Percentiles rank a stretch among this genome's conserved stretches.
phyloP scores from a whole-genome alignment of 225 moss, liverwort and hornwort genomes.

The Rhytidiadelphus loreus region DNA sequence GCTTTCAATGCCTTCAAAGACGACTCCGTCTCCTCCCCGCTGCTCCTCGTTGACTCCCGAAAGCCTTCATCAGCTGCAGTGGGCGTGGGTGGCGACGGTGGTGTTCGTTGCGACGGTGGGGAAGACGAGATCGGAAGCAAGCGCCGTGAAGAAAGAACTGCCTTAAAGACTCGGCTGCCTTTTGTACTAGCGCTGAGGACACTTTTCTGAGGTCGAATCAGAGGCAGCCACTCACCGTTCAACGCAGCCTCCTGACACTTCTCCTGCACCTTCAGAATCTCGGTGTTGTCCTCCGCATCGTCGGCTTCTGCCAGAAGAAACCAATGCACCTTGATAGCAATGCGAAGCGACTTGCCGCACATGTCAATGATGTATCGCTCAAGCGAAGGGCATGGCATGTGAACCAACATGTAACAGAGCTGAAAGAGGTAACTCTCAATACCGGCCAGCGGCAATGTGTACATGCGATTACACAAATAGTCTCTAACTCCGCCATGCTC shows the following conservation, averaged over 20 bases:
- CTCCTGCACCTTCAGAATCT: conserved; percentile 72
- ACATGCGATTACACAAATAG: conserved; percentile 98
- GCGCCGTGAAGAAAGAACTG: conserved; percentile 78
- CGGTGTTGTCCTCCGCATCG: conserved; percentile 62
- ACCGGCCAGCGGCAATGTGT: conserved; percentile 77
- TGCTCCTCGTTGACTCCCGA: conserved; percentile 48
- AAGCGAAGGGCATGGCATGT: conserved; percentile 94
- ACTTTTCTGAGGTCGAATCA: conserved; percentile 82
- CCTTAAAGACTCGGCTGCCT: conserved; percentile 79
- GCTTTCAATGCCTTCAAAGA: conserved; percentile 78
- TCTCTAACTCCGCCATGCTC: conserved; percentile 98
- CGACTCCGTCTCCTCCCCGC: conserved; percentile 73
- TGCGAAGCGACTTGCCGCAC: conserved; percentile 98
- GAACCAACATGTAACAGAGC: conserved; percentile 95
- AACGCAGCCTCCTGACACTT: conserved; percentile 82
- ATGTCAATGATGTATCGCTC: conserved; percentile 95
- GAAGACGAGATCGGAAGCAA: conserved; percentile 80
- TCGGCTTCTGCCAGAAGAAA: conserved; percentile 94
- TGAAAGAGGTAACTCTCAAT: conserved; percentile 95
- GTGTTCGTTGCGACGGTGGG: conserved; percentile 65
- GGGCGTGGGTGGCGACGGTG: conserved; percentile 43
- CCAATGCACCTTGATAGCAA: conserved; percentile 98
- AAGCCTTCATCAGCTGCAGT: conserved; percentile 59
- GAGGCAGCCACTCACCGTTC: conserved; percentile 85
- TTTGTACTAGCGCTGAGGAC: conserved; percentile 54